phyloP scores from a whole-genome alignment of 768 basidiomycete species.

The Hemileccinum impolitum region DNA sequence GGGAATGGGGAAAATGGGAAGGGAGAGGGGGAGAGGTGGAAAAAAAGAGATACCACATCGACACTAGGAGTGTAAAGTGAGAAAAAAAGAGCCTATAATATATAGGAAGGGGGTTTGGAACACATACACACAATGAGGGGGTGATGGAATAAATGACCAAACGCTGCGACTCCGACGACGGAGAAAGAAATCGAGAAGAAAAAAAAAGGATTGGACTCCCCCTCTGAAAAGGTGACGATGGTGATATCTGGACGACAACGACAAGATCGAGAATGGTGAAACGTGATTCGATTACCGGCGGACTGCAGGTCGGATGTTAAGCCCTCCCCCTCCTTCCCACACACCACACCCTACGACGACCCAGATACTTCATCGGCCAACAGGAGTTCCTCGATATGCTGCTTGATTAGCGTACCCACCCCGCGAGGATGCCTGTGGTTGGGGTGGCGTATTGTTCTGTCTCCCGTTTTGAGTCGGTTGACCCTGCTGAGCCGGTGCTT shows the following conservation, averaged over 20 bases:
- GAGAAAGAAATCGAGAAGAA: conserved; percentile 10
- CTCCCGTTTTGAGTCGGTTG: conserved; percentile 28
- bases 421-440: conserved; percentile 22
- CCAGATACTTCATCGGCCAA: conserved; percentile 22
- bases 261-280: conserved; percentile 16
- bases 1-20: not conserved
- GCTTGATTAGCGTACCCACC: conserved; percentile 23
- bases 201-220: conserved; percentile 12
- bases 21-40: not conserved
- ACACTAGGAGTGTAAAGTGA: conserved; percentile 16
- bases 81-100: conserved; percentile 27
- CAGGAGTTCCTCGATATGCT: conserved; percentile 27
- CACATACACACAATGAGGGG: conserved; percentile 20
- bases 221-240: conserved; percentile 8
- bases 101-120: conserved; percentile 27
- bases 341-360: not conserved
- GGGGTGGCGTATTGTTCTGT: conserved; percentile 24
- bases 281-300: conserved; percentile 9
- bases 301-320: conserved; percentile 14
- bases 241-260: conserved; percentile 9
- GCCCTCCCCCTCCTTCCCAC: conserved; percentile 1
- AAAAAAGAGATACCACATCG: conserved; percentile 16
- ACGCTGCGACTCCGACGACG: conserved; percentile 10
- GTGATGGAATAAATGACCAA: conserved; percentile 5
- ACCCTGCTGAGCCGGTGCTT: conserved; percentile 20